phyloP scores from a whole-genome alignment of 2,329 filamentous ascomycete species.

The Aspergillus ibericus region DNA sequence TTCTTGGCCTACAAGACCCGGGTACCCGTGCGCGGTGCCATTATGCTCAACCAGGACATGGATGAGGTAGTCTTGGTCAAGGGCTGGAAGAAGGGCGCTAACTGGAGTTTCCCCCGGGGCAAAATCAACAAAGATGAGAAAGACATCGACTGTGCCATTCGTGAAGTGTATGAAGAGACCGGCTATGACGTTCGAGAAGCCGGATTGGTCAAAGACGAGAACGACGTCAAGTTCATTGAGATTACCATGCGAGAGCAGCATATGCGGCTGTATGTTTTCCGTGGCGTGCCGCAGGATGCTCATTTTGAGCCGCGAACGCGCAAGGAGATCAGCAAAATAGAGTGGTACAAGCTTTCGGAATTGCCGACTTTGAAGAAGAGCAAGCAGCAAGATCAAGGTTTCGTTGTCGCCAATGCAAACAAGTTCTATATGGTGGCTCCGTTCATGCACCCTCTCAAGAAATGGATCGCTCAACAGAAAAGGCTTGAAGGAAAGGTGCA shows the following conservation, averaged over 20 bases:
- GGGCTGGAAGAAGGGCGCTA: slow-evolving; percentile 95
- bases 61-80: slow-evolving; percentile 91
- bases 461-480: slow-evolving; percentile 85
- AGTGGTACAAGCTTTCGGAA: slow-evolving; percentile 90
- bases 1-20: slow-evolving; percentile 94
- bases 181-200: slow-evolving; percentile 78
- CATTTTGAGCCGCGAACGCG: slow-evolving; percentile 85
- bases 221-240: slow-evolving; percentile 78
- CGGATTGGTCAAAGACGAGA: slow-evolving; percentile 70
- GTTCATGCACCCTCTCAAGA: slow-evolving; percentile 80
- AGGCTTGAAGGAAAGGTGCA: slow-evolving; percentile 63
- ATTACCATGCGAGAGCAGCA: slow-evolving; percentile 91
- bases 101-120: slow-evolving; percentile 93
- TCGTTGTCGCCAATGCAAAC: slow-evolving; percentile 64
- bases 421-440: slow-evolving; percentile 99
- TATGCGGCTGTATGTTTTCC: slow-evolving; percentile 88
- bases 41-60: slow-evolving; percentile 91
- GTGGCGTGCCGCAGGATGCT: slow-evolving; percentile 82
- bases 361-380: slow-evolving; percentile 77
- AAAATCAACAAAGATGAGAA: slow-evolving; percentile 98
- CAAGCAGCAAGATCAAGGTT: slow-evolving; percentile 64
- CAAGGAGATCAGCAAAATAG: slow-evolving; percentile 96
- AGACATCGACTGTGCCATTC: slow-evolving; percentile 87
- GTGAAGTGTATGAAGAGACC: slow-evolving; percentile 95
- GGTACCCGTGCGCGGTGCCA: slow-evolving; percentile 90